phyloP scores from a whole-genome alignment of 2,329 filamentous ascomycete species.

The Laburnicola sp. region DNA sequence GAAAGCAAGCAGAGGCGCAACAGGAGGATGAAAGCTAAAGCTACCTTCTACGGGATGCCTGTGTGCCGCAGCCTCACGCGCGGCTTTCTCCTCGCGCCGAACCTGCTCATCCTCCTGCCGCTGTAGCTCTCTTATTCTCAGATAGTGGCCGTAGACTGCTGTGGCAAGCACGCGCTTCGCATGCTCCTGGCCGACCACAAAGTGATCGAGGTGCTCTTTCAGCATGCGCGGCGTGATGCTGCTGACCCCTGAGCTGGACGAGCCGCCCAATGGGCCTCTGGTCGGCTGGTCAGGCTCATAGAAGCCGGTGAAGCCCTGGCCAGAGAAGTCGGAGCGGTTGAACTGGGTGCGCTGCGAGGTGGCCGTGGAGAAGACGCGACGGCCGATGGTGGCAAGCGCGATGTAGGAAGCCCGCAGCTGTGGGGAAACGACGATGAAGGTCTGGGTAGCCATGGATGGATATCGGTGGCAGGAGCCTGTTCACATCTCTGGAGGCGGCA shows the following conservation, averaged over 20 bases:
- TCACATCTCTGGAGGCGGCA: constrained; percentile 15
- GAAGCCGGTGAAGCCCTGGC: constrained; percentile 63
- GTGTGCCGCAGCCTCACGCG: constrained; percentile 68
- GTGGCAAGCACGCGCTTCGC: constrained; percentile 93
- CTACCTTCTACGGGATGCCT: constrained; percentile 77
- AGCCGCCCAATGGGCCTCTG: constrained; percentile 63
- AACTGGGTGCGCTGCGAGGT: constrained; percentile 52
- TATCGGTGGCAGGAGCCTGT: constrained; percentile 2
- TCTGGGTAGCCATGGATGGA: constrained; percentile 26
- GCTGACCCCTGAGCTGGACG: constrained; percentile 60
- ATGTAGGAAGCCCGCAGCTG: constrained; percentile 49
- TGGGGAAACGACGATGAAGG: constrained; percentile 38
- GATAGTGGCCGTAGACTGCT: constrained; percentile 96
- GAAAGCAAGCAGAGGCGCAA: constrained; percentile 13
- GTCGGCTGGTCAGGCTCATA: constrained; percentile 67
- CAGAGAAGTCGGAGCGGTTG: constrained; percentile 64
- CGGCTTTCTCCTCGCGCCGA: constrained; percentile 70
- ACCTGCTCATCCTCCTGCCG: constrained; percentile 79
- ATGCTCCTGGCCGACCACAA: constrained; percentile 92
- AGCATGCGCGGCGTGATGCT: constrained; percentile 66
- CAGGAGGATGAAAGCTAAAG: constrained; percentile 17
- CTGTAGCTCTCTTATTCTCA: constrained; percentile 75
- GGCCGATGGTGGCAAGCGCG: constrained; percentile 36
- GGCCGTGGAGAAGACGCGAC: constrained; percentile 40
- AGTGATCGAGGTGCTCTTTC: constrained; percentile 91